phyloP scores from a whole-genome alignment of 306 rosid genomes.

The Prunus dulcis region DNA sequence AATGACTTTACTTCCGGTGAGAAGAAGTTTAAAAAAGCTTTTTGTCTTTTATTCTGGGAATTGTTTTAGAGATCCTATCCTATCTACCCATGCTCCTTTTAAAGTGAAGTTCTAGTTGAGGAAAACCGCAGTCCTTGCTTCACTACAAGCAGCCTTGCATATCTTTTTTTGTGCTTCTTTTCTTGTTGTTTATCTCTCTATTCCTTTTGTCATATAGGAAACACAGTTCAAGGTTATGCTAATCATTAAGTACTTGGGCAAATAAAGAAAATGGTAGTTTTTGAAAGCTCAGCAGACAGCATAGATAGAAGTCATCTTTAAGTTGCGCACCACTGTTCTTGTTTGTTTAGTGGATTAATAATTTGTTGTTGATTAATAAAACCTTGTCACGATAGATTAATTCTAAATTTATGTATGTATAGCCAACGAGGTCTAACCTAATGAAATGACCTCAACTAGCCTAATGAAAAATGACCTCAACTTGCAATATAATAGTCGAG shows the following conservation, averaged over 20 bases:
- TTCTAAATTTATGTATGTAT: too few species aligned
- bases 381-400: too few species aligned
- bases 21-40: constrained; percentile 28
- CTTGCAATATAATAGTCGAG: too few species aligned
- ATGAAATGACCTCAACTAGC: too few species aligned
- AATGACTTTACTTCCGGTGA: constrained; percentile 41
- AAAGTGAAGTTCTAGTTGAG: constrained; percentile 47
- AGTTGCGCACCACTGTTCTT: too few species aligned
- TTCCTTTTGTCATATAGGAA: neutral
- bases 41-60: constrained; percentile 34
- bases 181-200: neutral
- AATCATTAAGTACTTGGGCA: neutral
- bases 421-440: accelerated
- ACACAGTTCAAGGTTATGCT: neutral
- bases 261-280: too few species aligned
- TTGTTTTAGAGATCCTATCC: constrained; percentile 9
- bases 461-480: too few species aligned
- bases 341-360: too few species aligned
- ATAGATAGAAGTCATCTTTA: too few species aligned
- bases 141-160: constrained; percentile 2
- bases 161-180: constrained; percentile 2
- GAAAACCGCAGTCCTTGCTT: constrained; percentile 29
- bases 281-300: too few species aligned
- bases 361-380: too few species aligned
- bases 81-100: constrained; percentile 11